Percentiles rank a stretch among this genome's conserved stretches.
phyloP scores from a whole-genome alignment of 2,329 filamentous ascomycete species.

The Golovinomyces cichoracearum region DNA sequence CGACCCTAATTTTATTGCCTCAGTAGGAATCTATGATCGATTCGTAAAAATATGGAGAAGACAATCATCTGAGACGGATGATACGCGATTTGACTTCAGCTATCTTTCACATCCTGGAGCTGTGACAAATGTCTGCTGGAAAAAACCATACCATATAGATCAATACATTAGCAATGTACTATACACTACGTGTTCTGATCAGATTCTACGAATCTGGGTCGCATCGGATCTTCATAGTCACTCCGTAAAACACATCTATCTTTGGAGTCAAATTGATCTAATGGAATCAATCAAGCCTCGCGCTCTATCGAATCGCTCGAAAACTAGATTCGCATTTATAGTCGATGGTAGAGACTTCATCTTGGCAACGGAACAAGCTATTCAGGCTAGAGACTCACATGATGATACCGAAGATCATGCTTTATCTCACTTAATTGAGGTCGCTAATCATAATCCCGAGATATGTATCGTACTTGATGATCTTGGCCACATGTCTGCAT shows the following conservation, averaged over 20 bases:
- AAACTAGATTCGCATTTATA: slow-evolving; percentile 46
- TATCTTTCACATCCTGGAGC: slow-evolving; percentile 66
- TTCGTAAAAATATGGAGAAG: slow-evolving; percentile 85
- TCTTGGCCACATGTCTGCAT: slow-evolving; percentile 67
- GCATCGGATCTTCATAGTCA: slow-evolving; percentile 40
- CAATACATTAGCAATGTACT: slow-evolving; percentile 66
- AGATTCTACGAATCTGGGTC: slow-evolving; percentile 60
- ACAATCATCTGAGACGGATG: slow-evolving; percentile 55
- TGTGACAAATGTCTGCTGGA: slow-evolving; percentile 72
- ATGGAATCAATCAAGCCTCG: slow-evolving; percentile 34
- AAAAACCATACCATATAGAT: slow-evolving; percentile 47
- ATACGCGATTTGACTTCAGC: slow-evolving; percentile 67
- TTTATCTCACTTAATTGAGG: slow-evolving; percentile 59
- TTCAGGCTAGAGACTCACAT: slow-evolving; percentile 28
- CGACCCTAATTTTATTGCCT: slow-evolving; percentile 68
- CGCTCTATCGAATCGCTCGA: slow-evolving; percentile 7
- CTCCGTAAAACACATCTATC: slow-evolving; percentile 37
- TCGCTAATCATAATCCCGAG: slow-evolving; percentile 66
- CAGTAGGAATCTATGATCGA: slow-evolving; percentile 49
- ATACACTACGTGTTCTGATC: slow-evolving; percentile 69
- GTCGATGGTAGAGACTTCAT: slow-evolving; percentile 61
- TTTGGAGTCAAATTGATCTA: slow-evolving; percentile 64
- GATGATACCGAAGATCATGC: slow-evolving; percentile 37
- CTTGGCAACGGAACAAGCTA: slow-evolving; percentile 47
- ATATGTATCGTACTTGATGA: slow-evolving; percentile 67